Evolutionary conservation across 768 basidiomycete genomes (phyloP).

Genomic region (Mycena leptocephala): DNA sequence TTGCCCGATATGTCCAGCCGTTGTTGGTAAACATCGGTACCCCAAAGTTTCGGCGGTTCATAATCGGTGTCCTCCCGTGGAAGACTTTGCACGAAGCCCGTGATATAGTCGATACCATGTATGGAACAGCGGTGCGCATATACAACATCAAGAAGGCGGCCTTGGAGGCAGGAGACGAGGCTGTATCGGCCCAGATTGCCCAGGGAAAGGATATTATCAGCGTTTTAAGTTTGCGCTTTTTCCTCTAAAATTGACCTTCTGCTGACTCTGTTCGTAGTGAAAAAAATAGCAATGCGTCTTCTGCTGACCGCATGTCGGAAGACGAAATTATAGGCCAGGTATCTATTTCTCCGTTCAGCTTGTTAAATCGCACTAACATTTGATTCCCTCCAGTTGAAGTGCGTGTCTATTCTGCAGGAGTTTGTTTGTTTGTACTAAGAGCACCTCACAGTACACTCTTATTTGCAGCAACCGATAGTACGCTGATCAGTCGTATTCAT

Average conservation of each 20-base stretch:
- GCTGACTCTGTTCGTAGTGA: slow-evolving; percentile 40
- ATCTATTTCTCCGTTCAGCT: background rate
- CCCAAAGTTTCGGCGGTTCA: slow-evolving; percentile 50
- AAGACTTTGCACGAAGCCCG: slow-evolving; percentile 45
- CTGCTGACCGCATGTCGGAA: slow-evolving; percentile 48
- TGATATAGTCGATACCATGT: slow-evolving; percentile 52
- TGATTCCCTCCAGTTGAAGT: slow-evolving; percentile 39
- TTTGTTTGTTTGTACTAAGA: background rate
- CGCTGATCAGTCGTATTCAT: background rate
- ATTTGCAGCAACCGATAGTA: slow-evolving; percentile 53
- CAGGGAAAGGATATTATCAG: slow-evolving; percentile 51
- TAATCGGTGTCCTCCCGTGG: slow-evolving; percentile 50
- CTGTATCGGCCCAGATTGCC: slow-evolving; percentile 46
- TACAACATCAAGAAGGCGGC: slow-evolving; percentile 54
- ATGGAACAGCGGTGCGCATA: slow-evolving; percentile 50
- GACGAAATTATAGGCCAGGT: slow-evolving; percentile 50
- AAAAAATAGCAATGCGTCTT: slow-evolving; percentile 49
- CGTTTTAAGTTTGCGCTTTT: slow-evolving; percentile 41
- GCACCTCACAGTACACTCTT: slow-evolving; percentile 44
- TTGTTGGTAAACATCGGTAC: slow-evolving; percentile 49
- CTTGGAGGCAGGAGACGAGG: slow-evolving; percentile 45
- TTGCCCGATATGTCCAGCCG: slow-evolving; percentile 44
- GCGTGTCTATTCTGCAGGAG: background rate
- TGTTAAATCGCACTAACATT: background rate
- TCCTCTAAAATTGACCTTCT: background rate